phyloP scores from a whole-genome alignment of 2,329 filamentous ascomycete genomes.

The Aureobasidium zeae region DNA sequence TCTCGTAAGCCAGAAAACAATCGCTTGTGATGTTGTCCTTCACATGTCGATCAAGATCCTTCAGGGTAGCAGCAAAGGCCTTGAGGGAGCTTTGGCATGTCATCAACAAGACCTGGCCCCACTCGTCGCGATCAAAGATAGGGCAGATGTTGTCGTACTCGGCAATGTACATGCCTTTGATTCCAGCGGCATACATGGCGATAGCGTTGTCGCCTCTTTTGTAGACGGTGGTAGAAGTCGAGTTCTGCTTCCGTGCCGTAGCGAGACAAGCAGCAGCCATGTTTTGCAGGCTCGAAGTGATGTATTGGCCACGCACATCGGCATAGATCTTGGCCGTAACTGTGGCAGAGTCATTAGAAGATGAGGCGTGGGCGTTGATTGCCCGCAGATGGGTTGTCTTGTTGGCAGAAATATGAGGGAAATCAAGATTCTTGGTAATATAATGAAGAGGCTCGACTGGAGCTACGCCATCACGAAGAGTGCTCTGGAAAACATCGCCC shows the following conservation, averaged over 20 bases:
- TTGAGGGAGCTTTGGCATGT: slow-evolving; percentile 70
- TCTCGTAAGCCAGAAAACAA: slow-evolving; percentile 90
- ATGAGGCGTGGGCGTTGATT: slow-evolving; percentile 52
- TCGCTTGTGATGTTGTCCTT: slow-evolving; percentile 78
- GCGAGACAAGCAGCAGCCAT: slow-evolving; percentile 73
- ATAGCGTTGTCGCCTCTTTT: slow-evolving; percentile 84
- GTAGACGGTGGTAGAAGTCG: slow-evolving; percentile 69
- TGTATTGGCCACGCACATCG: slow-evolving; percentile 75
- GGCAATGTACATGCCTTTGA: slow-evolving; percentile 77
- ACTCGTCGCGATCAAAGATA: slow-evolving; percentile 79
- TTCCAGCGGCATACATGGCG: slow-evolving; percentile 72
- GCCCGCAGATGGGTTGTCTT: slow-evolving; percentile 65
- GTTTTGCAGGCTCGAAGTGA: slow-evolving; percentile 74
- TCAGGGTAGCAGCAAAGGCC: slow-evolving; percentile 75
- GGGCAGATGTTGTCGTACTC: slow-evolving; percentile 87
- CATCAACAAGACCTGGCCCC: slow-evolving; percentile 66
- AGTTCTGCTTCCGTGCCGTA: slow-evolving; percentile 72
- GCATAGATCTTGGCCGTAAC: slow-evolving; percentile 75
- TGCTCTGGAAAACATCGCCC: slow-evolving; percentile 71
- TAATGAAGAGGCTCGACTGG: slow-evolving; percentile 84
- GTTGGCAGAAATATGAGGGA: slow-evolving; percentile 70
- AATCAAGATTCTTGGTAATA: slow-evolving; percentile 69
- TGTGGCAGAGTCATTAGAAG: slow-evolving; percentile 43
- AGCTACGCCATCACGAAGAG: slow-evolving; percentile 67
- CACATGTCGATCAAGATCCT: slow-evolving; percentile 84